Base-by-base conservation (phyloP, 495 filamentous ascomycete species). In the Podospora conica region DNA sequence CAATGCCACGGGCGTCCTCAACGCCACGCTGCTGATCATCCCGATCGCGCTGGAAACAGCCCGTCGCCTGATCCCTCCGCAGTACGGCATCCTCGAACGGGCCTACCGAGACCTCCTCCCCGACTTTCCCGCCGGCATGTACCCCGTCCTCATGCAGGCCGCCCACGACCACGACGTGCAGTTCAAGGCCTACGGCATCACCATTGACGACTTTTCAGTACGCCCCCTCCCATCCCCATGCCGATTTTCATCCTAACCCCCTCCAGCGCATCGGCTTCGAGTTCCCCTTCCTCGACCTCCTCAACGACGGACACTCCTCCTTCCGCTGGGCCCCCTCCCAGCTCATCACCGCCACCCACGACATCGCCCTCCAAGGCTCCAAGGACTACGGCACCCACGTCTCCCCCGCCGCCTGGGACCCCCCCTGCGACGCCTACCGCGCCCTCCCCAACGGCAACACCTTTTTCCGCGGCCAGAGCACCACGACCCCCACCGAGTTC, bases 81-180 rank as follows among this genome's bases (percentile, higher is more conserved):
- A 75, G 60, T 79, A 74, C 61, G 66, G 66, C 59, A 79, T 81
- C 60, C 70, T 78, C 57, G 79, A 81, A 58, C 31, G 64, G 10
- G 77, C 77, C 2, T 81, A 77, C 65, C 72, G 76, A 1, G 61
- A 66, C 22, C 64, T 80, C 15, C 55, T 79, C 9, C 79, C 79
- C 23, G 67, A 69, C 31, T 81, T 81, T 40, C 78, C 78, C 2
- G 67, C 70, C 57, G 78, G 75, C 24, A 80, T 80, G 78, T 81
- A 80, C 62, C 79, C 79, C 6, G 75, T 81, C 66, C 58, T 81
- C 69, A 40, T 79, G 18, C 78, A 81, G 60, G 78, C 77, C 10
- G 79, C 76, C 8, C 78, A 80, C 23, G 79, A 81, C 64, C 79
- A 81, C 53, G 79, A 81, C 53, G 60, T 81, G 18, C 76, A 77